A percentile compares a stretch with the other conserved stretches of the same genome.
Evolutionary conservation across 2,329 filamentous ascomycete genomes (phyloP).

Genomic region (Neonectria faginata): DNA sequence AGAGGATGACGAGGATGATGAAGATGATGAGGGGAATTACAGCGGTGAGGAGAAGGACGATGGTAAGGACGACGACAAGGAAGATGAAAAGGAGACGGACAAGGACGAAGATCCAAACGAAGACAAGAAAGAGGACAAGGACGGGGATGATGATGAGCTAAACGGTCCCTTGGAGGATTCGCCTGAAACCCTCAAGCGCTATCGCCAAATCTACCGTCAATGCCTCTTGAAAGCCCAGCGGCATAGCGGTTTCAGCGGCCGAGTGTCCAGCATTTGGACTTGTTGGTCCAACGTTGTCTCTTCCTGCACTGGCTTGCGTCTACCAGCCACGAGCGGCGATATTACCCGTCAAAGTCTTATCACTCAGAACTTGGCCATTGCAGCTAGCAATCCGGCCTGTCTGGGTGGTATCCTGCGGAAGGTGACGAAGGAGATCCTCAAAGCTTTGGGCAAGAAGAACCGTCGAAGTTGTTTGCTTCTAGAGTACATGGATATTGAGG

Average conservation of each 20-base stretch:
- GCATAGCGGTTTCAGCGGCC: background rate
- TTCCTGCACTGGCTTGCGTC: background rate
- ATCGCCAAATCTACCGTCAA: constrained; percentile 5
- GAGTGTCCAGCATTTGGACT: background rate
- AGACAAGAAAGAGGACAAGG: background rate
- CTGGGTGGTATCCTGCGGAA: background rate
- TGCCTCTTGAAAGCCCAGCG: background rate
- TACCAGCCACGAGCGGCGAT: background rate
- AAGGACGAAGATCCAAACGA: background rate
- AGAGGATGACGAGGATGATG: no score
- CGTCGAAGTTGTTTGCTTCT: background rate
- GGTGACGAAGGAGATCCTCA: background rate
- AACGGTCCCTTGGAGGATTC: constrained; percentile 16
- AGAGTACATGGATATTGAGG: background rate
- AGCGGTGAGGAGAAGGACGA: no score
- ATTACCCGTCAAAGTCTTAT: constrained; percentile 1
- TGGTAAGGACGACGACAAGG: no score
- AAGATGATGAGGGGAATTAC: no score
- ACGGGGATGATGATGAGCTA: background rate
- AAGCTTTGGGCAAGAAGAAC: background rate
- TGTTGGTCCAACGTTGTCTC: background rate
- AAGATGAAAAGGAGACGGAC: no score
- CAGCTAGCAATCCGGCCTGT: background rate
- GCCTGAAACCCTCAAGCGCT: constrained; percentile 19
- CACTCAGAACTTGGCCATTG: background rate